These are phyloP conservation scores for Neolentinus lepideus DNA, from an alignment of 1,284 basidiomycete species.

Conservation along the genomic window DNA sequence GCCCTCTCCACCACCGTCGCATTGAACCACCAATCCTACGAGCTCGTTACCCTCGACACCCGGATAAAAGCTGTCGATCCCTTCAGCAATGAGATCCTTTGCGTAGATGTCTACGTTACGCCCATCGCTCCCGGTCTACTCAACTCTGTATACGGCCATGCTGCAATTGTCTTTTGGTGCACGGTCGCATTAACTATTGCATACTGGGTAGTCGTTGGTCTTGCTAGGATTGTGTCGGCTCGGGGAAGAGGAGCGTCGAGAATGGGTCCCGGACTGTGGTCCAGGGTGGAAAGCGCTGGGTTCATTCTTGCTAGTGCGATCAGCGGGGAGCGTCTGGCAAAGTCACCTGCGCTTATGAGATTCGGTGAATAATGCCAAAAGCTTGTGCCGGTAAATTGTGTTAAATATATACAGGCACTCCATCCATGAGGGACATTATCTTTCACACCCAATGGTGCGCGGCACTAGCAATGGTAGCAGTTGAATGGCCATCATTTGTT, in stretches of 20 bases:
- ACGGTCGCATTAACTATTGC: constrained; percentile 72
- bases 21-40: constrained; percentile 54
- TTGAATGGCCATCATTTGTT: constrained; percentile 89
- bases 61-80: constrained; percentile 86
- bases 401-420: constrained; percentile 58
- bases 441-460: constrained; percentile 91
- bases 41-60: constrained; percentile 80
- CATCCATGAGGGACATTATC: constrained; percentile 87
- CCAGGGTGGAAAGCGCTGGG: constrained; percentile 69
- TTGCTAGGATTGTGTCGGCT: constrained; percentile 78
- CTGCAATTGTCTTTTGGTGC: constrained; percentile 75
- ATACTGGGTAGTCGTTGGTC: constrained; percentile 77
- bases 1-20: constrained; percentile 77
- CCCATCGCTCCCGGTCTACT: constrained; percentile 55
- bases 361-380: constrained; percentile 55
- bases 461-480: constrained; percentile 84
- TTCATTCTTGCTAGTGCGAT: constrained; percentile 90
- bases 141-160: constrained; percentile 62
- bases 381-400: constrained; percentile 11
- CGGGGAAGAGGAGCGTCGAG: constrained; percentile 66
- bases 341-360: constrained; percentile 80
- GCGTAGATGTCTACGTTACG: constrained; percentile 75
- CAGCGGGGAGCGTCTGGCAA: constrained; percentile 83
- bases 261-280: constrained; percentile 54
- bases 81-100: constrained; percentile 71